Conservation (phyloP, 306 rosid genomes). For the Argentina anserina region DNA sequence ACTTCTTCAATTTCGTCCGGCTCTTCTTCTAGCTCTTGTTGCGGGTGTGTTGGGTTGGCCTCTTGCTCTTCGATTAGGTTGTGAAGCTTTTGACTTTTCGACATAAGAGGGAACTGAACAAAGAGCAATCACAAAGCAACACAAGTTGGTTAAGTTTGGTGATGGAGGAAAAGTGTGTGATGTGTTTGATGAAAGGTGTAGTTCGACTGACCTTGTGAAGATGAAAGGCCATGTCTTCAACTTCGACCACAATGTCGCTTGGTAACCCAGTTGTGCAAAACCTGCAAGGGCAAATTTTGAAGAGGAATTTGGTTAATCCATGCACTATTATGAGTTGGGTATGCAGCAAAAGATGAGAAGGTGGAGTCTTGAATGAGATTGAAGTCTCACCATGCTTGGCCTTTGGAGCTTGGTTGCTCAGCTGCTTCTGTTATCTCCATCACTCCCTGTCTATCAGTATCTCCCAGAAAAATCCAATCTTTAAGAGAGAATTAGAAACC, state of each 20-base stretch:
- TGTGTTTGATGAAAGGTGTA: neutral
- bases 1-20: constrained; percentile 57
- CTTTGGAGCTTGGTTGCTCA: constrained; percentile 65
- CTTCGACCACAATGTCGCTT: constrained; percentile 89
- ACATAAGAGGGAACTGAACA: constrained; percentile 86
- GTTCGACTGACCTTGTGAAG: constrained; percentile 71
- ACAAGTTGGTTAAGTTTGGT: neutral
- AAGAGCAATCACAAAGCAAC: constrained; percentile 1
- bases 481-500: constrained; percentile 19
- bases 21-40: neutral
- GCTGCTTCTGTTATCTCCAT: constrained; percentile 47
- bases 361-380: constrained; percentile 2
- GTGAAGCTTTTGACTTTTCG: constrained; percentile 73
- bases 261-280: constrained; percentile 96
- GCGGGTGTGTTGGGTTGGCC: constrained; percentile 25
- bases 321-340: constrained; percentile 7
- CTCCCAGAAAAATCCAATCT: neutral
- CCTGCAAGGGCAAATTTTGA: constrained; percentile 36
- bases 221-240: constrained; percentile 84
- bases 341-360: neutral
- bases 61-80: constrained; percentile 70
- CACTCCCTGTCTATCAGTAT: constrained; percentile 7
- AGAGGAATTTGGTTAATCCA: neutral
- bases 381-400: constrained; percentile 86
- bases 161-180: neutral